Conservation (phyloP, 352 stramenopile species). For the Globisporangium alternatum region DNA sequence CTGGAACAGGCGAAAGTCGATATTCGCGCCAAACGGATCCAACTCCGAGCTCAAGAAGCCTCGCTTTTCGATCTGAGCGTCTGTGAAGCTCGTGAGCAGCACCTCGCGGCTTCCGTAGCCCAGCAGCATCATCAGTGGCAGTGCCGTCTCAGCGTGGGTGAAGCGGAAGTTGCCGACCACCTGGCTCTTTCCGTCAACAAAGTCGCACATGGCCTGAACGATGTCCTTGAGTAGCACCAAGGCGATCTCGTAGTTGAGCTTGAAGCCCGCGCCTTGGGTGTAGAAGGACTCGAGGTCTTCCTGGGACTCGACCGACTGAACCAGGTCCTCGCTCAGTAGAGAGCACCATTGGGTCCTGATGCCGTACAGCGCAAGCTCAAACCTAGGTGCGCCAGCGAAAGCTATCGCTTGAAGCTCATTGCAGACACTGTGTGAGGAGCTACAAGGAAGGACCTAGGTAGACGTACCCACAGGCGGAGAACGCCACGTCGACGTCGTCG, state of each 20-base stretch:
- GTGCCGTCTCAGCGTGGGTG: constrained; percentile 65
- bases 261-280: constrained; percentile 35
- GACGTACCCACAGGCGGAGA: constrained; percentile 43
- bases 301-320: constrained; percentile 38
- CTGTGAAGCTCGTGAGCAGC: constrained; percentile 29
- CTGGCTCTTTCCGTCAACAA: not conserved
- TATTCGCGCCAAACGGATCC: constrained; percentile 44
- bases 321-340: constrained; percentile 30
- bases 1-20: constrained; percentile 44
- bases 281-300: constrained; percentile 56
- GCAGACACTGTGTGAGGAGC: not conserved
- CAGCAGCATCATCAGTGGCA: constrained; percentile 67
- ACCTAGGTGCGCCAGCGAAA: constrained; percentile 17
- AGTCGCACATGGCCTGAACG: constrained; percentile 29
- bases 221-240: constrained; percentile 38
- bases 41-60: constrained; percentile 38
- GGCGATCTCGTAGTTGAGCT: constrained; percentile 56
- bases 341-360: constrained; percentile 41
- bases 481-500: constrained; percentile 33
- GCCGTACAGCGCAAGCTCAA: constrained; percentile 51
- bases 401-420: not conserved
- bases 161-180: constrained; percentile 46
- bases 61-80: constrained; percentile 27
- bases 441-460: not conserved
- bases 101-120: constrained; percentile 30